phyloP scores from a whole-genome alignment of 306 rosid species.

The Citrullus mucosospermus region DNA sequence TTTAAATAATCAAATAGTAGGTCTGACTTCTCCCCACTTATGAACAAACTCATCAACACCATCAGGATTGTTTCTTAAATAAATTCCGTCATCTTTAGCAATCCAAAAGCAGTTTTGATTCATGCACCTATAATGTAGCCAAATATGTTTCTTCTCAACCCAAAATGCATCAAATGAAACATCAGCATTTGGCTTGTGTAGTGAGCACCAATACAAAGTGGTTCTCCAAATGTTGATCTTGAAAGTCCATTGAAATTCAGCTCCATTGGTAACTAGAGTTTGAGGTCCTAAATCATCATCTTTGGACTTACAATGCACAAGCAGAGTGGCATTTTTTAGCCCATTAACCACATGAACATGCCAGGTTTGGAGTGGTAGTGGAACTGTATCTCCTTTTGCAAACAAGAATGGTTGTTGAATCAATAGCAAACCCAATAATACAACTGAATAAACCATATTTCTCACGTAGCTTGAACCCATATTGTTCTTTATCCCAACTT shows the following conservation, averaged over 20 bases:
- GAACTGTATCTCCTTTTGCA: not conserved
- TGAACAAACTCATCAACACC: not conserved
- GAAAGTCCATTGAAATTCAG: conserved; percentile 6
- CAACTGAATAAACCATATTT: not conserved
- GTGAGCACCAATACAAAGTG: conserved; percentile 6
- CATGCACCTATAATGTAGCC: conserved; percentile 1
- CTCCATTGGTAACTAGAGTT: not conserved
- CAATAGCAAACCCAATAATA: not conserved
- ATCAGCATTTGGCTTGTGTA: not conserved
- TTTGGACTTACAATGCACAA: conserved; percentile 7
- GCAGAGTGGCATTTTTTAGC: not conserved
- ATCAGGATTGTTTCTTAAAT: not conserved
- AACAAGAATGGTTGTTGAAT: not conserved
- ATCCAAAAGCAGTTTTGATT: not conserved
- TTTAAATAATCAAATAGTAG: not conserved
- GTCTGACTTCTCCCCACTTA: not conserved
- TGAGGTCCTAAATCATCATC: conserved; percentile 2
- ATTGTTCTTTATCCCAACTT: not conserved
- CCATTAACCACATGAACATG: not conserved
- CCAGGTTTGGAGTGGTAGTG: not conserved
- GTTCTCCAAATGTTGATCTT: not conserved
- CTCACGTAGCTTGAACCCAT: not conserved
- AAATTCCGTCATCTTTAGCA: conserved; percentile 12
- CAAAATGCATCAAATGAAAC: conserved; percentile 1
- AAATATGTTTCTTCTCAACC: not conserved